Percentiles rank a stretch among this genome's conserved stretches.
Conservation (phyloP, 2,329 filamentous ascomycete species). For the Echinosphaeria canescens region DNA sequence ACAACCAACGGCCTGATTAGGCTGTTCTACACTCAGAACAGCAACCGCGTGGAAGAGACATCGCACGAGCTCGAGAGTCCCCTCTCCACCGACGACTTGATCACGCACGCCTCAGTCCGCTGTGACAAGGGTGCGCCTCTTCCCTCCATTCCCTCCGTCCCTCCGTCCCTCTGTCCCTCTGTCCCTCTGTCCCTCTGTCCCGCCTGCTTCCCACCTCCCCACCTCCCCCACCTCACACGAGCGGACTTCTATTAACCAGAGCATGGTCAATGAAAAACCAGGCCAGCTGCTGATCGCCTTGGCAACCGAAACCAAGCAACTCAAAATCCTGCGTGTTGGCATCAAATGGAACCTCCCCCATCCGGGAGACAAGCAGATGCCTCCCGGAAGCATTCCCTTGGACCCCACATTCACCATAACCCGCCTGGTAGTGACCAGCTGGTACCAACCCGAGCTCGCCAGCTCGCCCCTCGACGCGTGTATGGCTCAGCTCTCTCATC, state of each 20-base stretch:
- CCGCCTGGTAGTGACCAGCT: constrained; percentile 33
- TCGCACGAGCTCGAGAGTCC: constrained; percentile 55
- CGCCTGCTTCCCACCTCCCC: no score
- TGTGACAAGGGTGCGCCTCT: constrained; percentile 52
- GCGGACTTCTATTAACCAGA: no score
- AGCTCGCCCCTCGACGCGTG: constrained; percentile 22
- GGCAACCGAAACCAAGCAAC: constrained; percentile 46
- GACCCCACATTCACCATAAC: constrained; percentile 30
- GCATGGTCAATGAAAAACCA: constrained; percentile 8
- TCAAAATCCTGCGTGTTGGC: constrained; percentile 51
- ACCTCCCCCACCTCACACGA: no score
- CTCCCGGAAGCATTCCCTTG: constrained; percentile 20
- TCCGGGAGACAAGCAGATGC: constrained; percentile 28
- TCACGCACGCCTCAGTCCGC: constrained; percentile 59
- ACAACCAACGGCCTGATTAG: constrained; percentile 54
- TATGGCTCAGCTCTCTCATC: constrained; percentile 45
- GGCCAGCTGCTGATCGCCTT: constrained; percentile 38
- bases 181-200: no score
- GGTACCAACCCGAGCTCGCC: constrained; percentile 24
- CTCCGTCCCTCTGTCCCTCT: constrained; percentile 4
- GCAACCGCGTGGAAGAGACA: constrained; percentile 48
- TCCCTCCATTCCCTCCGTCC: background rate
- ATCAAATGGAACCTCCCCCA: constrained; percentile 52
- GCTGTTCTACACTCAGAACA: constrained; percentile 58
- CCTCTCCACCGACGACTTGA: constrained; percentile 48